Evolutionary conservation across 108 stramenopile species (phyloP).

Genomic region (Nitzschia inconspicua): DNA sequence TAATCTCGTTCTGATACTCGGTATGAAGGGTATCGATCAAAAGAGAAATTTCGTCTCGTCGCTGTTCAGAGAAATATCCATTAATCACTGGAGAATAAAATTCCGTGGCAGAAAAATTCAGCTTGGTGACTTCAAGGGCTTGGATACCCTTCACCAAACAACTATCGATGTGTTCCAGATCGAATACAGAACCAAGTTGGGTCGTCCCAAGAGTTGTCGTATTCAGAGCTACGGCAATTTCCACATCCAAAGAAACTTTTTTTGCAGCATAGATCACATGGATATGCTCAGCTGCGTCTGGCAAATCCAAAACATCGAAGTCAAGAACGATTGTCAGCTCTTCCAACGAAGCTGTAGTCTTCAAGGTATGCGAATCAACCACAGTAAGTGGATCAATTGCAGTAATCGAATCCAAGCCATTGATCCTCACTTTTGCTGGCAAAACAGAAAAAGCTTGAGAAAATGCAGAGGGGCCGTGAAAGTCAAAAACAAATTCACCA

Average conservation of each 20-base stretch:
- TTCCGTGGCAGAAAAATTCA: background rate
- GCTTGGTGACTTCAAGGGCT: constrained; percentile 10
- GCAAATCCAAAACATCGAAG: constrained; percentile 8
- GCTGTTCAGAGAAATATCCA: constrained; percentile 5
- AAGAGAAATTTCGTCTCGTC: background rate
- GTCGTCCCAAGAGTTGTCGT: constrained; percentile 24
- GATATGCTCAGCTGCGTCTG: constrained; percentile 26
- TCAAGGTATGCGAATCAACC: constrained; percentile 37
- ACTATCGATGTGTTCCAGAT: constrained; percentile 5
- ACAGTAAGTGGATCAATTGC: constrained; percentile 26
- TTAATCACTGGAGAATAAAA: background rate
- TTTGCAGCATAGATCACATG: constrained; percentile 26
- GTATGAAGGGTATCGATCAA: constrained; percentile 4
- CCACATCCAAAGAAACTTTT: constrained; percentile 31
- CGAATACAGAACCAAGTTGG: constrained; percentile 28
- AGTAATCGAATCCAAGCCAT: constrained; percentile 42
- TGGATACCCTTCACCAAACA: constrained; percentile 19
- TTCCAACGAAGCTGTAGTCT: constrained; percentile 32
- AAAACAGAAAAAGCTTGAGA: constrained; percentile 25
- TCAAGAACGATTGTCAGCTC: constrained; percentile 31
- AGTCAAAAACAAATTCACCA: constrained; percentile 25
- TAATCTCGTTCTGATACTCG: constrained; percentile 8
- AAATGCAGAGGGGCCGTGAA: background rate
- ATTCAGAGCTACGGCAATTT: constrained; percentile 41
- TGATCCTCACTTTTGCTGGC: constrained; percentile 15